phyloP scores from a whole-genome alignment of 495 filamentous ascomycete species.

The Beverwykella pulmonaria region DNA sequence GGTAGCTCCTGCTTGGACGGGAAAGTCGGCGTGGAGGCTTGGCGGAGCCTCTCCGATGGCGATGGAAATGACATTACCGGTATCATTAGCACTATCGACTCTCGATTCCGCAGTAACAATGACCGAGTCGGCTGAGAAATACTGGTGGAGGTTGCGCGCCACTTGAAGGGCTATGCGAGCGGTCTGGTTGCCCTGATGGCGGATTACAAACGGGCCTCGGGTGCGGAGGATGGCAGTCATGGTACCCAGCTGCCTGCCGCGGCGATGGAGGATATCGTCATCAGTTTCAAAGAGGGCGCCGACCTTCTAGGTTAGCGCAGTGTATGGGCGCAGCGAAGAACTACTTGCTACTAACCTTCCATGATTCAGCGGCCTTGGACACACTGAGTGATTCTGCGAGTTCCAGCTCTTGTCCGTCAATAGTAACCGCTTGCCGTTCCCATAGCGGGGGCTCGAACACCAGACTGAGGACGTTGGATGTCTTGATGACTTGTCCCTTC shows the following conservation, averaged over 20 bases:
- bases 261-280: slow-evolving; percentile 35
- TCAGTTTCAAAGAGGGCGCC: neutral
- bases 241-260: slow-evolving; percentile 53
- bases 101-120: slow-evolving; percentile 37
- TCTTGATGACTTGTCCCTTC: slow-evolving; percentile 19
- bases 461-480: slow-evolving; percentile 38
- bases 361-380: neutral
- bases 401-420: slow-evolving; percentile 14
- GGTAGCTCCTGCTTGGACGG: slow-evolving; percentile 16
- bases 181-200: slow-evolving; percentile 36
- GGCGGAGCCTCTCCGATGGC: slow-evolving; percentile 31
- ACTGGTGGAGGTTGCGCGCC: slow-evolving; percentile 63
- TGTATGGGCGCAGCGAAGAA: neutral
- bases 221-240: slow-evolving; percentile 57
- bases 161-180: slow-evolving; percentile 54
- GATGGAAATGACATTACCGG: slow-evolving; percentile 44
- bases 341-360: slow-evolving; percentile 10
- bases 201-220: slow-evolving; percentile 51
- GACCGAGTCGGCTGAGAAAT: slow-evolving; percentile 59
- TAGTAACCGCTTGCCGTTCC: neutral
- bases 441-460: slow-evolving; percentile 21
- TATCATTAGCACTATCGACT: neutral
- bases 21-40: slow-evolving; percentile 17
- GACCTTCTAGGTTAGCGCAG: slow-evolving; percentile 2
- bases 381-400: neutral